Evolutionary conservation across 1,284 basidiomycete species (phyloP), one percentile per base, ranked within the genome.

Genomic region (Vanrija humicola): DNA sequence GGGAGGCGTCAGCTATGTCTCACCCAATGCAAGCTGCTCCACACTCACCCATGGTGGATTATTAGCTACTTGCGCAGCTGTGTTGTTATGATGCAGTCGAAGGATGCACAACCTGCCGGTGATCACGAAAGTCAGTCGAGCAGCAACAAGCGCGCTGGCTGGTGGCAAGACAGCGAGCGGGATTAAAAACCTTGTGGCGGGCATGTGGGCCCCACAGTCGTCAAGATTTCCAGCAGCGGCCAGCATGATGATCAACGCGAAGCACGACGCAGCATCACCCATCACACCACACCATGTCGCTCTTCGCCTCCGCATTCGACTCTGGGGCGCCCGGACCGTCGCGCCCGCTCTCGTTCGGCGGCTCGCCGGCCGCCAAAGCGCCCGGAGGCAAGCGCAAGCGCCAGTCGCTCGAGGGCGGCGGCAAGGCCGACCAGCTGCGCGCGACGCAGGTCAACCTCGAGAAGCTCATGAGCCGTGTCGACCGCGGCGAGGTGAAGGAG

Each of bases 391-490:
- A 90, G 66, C 83, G 88, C 48, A 90, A 87, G 74, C 81, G 84
- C 21, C 73, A 81, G 1, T 69, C 74, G 2, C 39, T 39, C 53
- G 48, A 23, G 21, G 21, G 61, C 19, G 66, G 65, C 16, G 44
- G 67, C 82, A 34, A 77, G 78, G 54, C 64, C 21, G 70, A 66
- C 38, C 58, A 64, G 52, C 56, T 71, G 15, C 64, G 64, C 65
- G 77, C 62, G 15, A 82, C 84, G 12, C 80, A 84, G 62, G 77
- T 83, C 67, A 91, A 90, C 70, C 72, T 93, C 46, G 87, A 91
- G 67, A 90, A 86, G 72, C 79, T 94, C 46, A 82, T 92, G 76
- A 80, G 81, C 55, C 83, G 81, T 64, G 77, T 90, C 46, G 73
- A 72, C 18, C 58, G 80, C 78, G 53, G 71, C 66, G 44, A 66